These are phyloP conservation scores for Serendipita sp. DNA, from an alignment of 768 basidiomycete genomes.

Conservation along the genomic window DNA sequence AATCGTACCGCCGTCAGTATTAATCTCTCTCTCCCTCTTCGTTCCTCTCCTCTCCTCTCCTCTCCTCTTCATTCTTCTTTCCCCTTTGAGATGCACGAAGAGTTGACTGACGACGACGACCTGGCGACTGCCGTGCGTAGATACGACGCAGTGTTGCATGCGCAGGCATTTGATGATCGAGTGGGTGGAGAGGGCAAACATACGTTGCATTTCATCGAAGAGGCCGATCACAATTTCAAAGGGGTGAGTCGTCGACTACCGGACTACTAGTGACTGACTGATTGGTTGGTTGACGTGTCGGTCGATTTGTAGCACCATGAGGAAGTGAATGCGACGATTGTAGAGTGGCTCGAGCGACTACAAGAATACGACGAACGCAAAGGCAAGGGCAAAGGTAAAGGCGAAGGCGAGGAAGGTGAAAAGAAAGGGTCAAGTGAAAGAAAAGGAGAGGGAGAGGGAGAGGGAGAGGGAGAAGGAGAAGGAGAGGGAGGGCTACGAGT, in stretches of 20 bases:
- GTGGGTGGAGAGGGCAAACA: constrained; percentile 42
- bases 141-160: constrained; percentile 21
- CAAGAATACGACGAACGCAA: too few relatives aligned
- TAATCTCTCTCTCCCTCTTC: neutral
- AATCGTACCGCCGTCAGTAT: constrained; percentile 51
- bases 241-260: constrained; percentile 24
- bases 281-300: too few relatives aligned
- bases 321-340: constrained; percentile 47
- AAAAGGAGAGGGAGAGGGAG: too few relatives aligned
- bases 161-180: constrained; percentile 19
- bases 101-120: neutral
- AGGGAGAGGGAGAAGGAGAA: too few relatives aligned
- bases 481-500: too few relatives aligned
- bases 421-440: too few relatives aligned
- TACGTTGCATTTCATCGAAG: constrained; percentile 51
- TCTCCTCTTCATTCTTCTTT: too few relatives aligned
- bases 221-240: constrained; percentile 66
- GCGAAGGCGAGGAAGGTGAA: too few relatives aligned
- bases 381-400: too few relatives aligned
- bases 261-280: neutral
- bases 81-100: neutral
- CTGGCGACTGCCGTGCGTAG: constrained; percentile 21
- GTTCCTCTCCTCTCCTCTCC: neutral
- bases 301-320: constrained; percentile 33
- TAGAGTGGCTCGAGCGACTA: constrained; percentile 41